Evolutionary conservation across 805 yeast genomes (phyloP).

Genomic region (Kodamaea leandrae): DNA sequence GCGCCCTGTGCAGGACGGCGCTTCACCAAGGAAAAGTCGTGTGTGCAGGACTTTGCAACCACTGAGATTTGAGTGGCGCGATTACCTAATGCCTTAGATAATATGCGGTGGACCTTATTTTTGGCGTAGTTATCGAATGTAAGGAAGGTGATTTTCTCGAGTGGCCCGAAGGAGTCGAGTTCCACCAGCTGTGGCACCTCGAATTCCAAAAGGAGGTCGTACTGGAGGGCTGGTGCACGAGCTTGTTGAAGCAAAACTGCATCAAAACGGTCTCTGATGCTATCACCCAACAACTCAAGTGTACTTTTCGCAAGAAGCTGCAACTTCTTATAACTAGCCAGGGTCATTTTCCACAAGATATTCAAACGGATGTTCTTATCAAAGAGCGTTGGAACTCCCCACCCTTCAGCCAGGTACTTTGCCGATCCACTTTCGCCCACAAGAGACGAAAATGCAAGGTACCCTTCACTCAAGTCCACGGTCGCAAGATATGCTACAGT

Average conservation of each 20-base stretch:
- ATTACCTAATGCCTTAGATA: slow-evolving; percentile 56
- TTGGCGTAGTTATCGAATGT: slow-evolving; percentile 65
- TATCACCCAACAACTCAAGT: slow-evolving; percentile 66
- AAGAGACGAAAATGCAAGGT: slow-evolving; percentile 62
- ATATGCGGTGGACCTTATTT: slow-evolving; percentile 57
- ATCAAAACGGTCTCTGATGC: slow-evolving; percentile 79
- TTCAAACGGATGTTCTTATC: slow-evolving; percentile 78
- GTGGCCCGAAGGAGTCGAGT: slow-evolving; percentile 56
- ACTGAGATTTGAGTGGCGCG: slow-evolving; percentile 39
- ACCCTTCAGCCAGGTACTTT: slow-evolving; percentile 53
- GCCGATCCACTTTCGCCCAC: slow-evolving; percentile 45
- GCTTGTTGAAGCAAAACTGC: slow-evolving; percentile 67
- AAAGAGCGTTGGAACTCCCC: slow-evolving; percentile 70
- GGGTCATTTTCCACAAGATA: slow-evolving; percentile 76
- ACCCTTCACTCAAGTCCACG: slow-evolving; percentile 66
- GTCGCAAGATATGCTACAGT: slow-evolving; percentile 77
- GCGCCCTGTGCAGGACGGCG: slow-evolving; percentile 49
- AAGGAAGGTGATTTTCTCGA: slow-evolving; percentile 68
- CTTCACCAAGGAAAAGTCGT: slow-evolving; percentile 43
- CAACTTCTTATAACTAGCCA: slow-evolving; percentile 59
- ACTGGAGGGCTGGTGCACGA: slow-evolving; percentile 52
- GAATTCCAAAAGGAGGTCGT: slow-evolving; percentile 61
- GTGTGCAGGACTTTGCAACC: slow-evolving; percentile 11
- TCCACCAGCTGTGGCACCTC: slow-evolving; percentile 41
- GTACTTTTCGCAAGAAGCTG: slow-evolving; percentile 69